Conservation (phyloP, 129 eudicot genomes). For the Centaurea solstitialis region DNA sequence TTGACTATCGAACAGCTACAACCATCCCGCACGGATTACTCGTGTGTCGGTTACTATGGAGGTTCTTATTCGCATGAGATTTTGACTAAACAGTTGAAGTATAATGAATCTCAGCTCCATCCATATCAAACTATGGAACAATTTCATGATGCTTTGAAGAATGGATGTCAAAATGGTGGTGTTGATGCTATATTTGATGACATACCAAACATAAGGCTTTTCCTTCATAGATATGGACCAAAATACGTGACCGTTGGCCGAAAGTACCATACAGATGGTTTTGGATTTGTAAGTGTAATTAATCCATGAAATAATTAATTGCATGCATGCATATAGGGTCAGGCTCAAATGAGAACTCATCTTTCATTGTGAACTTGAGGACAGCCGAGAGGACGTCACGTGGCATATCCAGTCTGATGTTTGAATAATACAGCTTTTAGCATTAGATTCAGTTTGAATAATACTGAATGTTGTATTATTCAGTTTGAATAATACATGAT, state of each 20-base stretch:
- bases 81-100: not conserved
- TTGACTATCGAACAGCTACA: constrained; percentile 8
- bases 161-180: constrained; percentile 37
- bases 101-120: not conserved
- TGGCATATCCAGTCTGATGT: too few species aligned
- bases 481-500: too few species aligned
- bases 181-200: constrained; percentile 44
- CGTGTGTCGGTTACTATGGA: not conserved
- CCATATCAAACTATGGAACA: not conserved
- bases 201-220: constrained; percentile 31
- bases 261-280: constrained; percentile 35
- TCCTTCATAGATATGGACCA: constrained; percentile 35
- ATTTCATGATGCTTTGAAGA: not conserved
- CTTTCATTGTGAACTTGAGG: too few species aligned
- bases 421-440: too few species aligned
- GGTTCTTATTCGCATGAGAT: not conserved
- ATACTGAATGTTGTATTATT: too few species aligned
- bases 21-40: not conserved
- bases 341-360: too few species aligned
- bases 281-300: constrained; percentile 52
- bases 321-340: too few species aligned
- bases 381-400: too few species aligned
- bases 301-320: too few species aligned
- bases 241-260: constrained; percentile 34
- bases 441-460: too few species aligned